These are phyloP conservation scores for Fragaria iinumae DNA, from an alignment of 306 rosid genomes.

Conservation along the genomic window DNA sequence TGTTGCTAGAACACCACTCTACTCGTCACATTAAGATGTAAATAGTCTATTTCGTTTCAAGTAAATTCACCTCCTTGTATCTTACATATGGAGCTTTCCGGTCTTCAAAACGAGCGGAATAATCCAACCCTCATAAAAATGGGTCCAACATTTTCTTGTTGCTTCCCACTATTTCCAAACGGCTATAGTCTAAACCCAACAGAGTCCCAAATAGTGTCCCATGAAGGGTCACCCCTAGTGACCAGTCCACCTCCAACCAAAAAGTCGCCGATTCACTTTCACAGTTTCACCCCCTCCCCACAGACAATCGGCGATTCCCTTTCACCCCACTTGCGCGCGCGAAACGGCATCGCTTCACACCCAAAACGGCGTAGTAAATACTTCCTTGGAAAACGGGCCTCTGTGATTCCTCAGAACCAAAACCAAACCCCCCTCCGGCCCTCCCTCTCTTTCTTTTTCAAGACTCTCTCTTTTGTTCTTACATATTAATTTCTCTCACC, in stretches of 20 bases:
- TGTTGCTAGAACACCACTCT: too few relatives aligned
- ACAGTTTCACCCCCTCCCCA: too few relatives aligned
- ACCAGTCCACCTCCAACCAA: conserved; percentile 4
- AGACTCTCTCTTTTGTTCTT: not conserved
- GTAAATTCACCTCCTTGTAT: too few relatives aligned
- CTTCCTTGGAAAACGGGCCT: not conserved
- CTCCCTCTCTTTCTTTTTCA: not conserved
- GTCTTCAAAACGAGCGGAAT: too few relatives aligned
- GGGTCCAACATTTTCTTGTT: not conserved
- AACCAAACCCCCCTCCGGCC: not conserved
- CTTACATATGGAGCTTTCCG: too few relatives aligned
- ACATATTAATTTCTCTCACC: not conserved
- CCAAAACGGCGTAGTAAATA: not conserved
- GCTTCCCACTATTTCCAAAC: not conserved
- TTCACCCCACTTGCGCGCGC: not conserved
- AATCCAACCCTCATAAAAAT: too few relatives aligned
- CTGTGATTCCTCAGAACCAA: not conserved
- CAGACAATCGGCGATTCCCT: conserved; percentile 10
- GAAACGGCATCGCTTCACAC: not conserved
- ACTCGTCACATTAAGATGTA: too few relatives aligned
- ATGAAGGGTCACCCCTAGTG: not conserved
- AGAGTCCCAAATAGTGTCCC: not conserved
- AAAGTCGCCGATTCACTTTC: conserved; percentile 1
- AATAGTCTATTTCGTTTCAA: too few relatives aligned
- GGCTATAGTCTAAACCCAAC: not conserved